phyloP scores from a whole-genome alignment of 78 protist species.

The Cavenderia fasciculata region DNA sequence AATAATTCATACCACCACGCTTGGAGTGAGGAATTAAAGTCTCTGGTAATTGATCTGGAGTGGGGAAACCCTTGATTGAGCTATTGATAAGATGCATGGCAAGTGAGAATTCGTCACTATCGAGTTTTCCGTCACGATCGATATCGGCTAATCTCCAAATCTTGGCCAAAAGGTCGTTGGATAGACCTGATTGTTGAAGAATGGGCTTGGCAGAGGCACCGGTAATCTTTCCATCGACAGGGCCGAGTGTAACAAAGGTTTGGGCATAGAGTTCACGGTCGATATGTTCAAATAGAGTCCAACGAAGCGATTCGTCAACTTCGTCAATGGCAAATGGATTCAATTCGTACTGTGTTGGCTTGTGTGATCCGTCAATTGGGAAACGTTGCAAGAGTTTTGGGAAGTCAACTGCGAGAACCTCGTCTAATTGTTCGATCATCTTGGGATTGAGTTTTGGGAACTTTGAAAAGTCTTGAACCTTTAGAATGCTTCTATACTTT shows the following conservation, averaged over 20 bases:
- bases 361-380: constrained; percentile 72
- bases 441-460: constrained; percentile 80
- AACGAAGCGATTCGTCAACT: constrained; percentile 17
- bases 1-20: constrained; percentile 73
- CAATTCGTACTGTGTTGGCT: constrained; percentile 55
- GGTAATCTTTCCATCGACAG: constrained; percentile 50
- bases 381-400: constrained; percentile 70
- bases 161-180: constrained; percentile 22
- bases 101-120: constrained; percentile 77
- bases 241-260: constrained; percentile 29
- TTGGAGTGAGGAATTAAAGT: constrained; percentile 71
- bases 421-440: constrained; percentile 22
- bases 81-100: constrained; percentile 73
- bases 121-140: constrained; percentile 79
- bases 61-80: neutral
- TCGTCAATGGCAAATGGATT: constrained; percentile 78
- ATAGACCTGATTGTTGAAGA: constrained; percentile 16
- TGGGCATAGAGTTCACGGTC: neutral
- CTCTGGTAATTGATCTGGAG: constrained; percentile 67
- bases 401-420: constrained; percentile 68
- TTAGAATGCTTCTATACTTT: constrained; percentile 3
- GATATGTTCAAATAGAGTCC: constrained; percentile 27
- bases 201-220: constrained; percentile 46
- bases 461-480: constrained; percentile 69
- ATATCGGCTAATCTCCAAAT: constrained; percentile 73